Evolutionary conservation across 1,284 basidiomycete genomes (phyloP).

Genomic region (Rhizoctonia solani): DNA sequence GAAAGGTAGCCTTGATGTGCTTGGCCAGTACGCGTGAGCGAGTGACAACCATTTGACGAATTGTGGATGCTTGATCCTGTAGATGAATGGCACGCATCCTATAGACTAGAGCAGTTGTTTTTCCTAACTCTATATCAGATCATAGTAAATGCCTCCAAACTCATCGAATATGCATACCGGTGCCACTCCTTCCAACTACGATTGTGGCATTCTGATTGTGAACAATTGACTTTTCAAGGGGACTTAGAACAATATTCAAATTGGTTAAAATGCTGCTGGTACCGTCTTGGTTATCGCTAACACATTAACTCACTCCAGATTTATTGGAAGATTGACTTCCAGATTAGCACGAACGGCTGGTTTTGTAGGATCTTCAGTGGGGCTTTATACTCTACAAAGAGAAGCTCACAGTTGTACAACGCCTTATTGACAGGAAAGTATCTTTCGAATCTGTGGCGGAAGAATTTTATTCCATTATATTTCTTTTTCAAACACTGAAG

Average conservation of each 20-base stretch:
- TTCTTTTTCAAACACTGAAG: too few relatives aligned
- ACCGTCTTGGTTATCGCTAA: background rate
- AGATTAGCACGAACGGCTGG: background rate
- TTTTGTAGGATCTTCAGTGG: too few relatives aligned
- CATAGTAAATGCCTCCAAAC: too few relatives aligned
- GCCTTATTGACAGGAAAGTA: background rate
- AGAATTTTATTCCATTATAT: background rate
- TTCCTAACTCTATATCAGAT: background rate
- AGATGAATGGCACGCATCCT: background rate
- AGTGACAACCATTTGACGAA: slow-evolving; percentile 23
- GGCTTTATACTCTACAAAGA: background rate
- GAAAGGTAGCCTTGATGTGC: background rate
- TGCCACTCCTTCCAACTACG: slow-evolving; percentile 19
- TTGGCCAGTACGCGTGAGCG: background rate
- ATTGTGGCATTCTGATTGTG: background rate
- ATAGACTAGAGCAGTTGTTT: slow-evolving; percentile 20
- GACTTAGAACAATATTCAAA: background rate
- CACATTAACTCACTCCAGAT: background rate
- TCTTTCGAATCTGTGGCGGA: background rate
- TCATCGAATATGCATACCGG: background rate
- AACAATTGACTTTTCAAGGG: background rate
- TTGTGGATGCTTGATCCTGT: background rate
- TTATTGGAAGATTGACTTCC: background rate
- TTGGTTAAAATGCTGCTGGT: background rate
- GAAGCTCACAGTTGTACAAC: background rate